Base-by-base conservation (phyloP, 805 yeast species). In the Henningerozyma blattae region DNA sequence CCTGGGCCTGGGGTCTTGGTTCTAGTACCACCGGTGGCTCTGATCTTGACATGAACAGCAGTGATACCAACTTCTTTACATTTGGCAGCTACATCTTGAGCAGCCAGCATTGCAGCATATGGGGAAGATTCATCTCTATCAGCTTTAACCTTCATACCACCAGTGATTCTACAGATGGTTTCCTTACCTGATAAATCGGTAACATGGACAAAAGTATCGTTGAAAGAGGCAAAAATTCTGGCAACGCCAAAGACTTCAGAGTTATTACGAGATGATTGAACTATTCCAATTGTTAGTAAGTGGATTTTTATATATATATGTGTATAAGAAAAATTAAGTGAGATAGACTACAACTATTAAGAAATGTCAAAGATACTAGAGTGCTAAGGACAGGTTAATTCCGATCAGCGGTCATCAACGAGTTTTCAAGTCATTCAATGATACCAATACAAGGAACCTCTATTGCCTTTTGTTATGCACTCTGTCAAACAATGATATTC, bases 71-170 rank as follows among this genome's bases (percentile, higher is more conserved):
- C 96, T 77, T 91, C 99, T 79, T 87, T 89, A 79, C 96, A 87
- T 70, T 81, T 86, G 56, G 67, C 89, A 61, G 98, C 98, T 61
- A 82, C 99, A 64, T 91, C 99, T 77, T 91, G 99, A 54, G 99
- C 96, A 66, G 99, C 99, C 77, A 91, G 81, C 36, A 34, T 34
- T 64, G 96, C 98, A 65, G 99, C 99, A 82, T 91, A 91, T 69
- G 99, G 98, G 53, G 98, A 83, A 47, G 97, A 89, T 79, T 91
- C 98, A 69, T 91, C 99, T 77, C 97, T 85, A 77, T 91, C 99
- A 61, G 98, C 98, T 80, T 91, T 91, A 69, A 91, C 99, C 78
- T 91, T 91, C 98, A 91, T 91, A 73, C 98, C 99, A 78, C 99
- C 99, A 64, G 98, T 91, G 59, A 91, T 95, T 75, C 97, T 86